Conservation (phyloP, 2,329 filamentous ascomycete genomes). For the Talaromyces sp. region DNA sequence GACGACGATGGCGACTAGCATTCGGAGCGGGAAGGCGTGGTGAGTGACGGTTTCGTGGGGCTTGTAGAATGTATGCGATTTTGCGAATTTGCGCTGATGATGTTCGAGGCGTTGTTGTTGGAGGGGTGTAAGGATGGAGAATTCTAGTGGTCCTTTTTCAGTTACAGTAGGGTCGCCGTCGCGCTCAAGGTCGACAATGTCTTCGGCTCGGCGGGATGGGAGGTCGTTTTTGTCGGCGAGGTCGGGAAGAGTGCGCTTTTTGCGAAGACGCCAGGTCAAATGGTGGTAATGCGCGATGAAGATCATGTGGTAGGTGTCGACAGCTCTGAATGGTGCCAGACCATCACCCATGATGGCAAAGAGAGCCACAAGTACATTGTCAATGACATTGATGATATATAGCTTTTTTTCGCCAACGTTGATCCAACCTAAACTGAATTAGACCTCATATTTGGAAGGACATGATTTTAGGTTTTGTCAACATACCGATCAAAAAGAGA, state of each 20-base stretch:
- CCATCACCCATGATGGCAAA: constrained; percentile 71
- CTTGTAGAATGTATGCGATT: constrained; percentile 85
- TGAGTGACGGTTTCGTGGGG: constrained; percentile 83
- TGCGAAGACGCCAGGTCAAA: constrained; percentile 64
- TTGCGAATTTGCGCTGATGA: constrained; percentile 76
- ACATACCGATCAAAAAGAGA: constrained; percentile 74
- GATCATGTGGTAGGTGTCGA: constrained; percentile 86
- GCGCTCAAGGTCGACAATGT: constrained; percentile 46
- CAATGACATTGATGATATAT: constrained; percentile 68
- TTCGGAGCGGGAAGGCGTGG: constrained; percentile 70
- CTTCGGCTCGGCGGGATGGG: constrained; percentile 48
- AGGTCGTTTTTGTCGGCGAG: constrained; percentile 69
- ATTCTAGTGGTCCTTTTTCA: constrained; percentile 52
- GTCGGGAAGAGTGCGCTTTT: constrained; percentile 61
- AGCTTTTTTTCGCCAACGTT: constrained; percentile 71
- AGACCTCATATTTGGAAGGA: background rate
- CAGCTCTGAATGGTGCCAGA: constrained; percentile 69
- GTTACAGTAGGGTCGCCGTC: constrained; percentile 34
- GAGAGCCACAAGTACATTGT: constrained; percentile 68
- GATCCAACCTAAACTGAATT: constrained; percentile 63
- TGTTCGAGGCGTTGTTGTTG: constrained; percentile 71
- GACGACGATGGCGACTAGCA: constrained; percentile 74
- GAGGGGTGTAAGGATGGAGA: constrained; percentile 61
- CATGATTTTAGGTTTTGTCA: background rate
- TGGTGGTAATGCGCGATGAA: constrained; percentile 73